phyloP scores from a whole-genome alignment of 2,329 filamentous ascomycete genomes.

The Tolypocladium album region DNA sequence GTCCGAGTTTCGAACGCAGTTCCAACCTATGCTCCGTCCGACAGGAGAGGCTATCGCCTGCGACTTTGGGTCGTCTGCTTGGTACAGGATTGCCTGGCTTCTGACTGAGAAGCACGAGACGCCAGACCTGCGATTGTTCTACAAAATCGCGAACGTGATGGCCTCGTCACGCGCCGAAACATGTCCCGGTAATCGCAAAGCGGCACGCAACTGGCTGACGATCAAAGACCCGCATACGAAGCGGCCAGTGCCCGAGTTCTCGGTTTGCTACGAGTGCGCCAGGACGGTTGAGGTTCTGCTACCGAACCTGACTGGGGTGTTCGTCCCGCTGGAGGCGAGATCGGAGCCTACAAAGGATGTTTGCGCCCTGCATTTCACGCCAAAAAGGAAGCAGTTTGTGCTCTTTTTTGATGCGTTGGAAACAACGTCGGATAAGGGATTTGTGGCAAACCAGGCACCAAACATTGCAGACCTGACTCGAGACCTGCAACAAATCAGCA shows the following conservation, averaged over 20 bases:
- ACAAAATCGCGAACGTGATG: conserved; percentile 52
- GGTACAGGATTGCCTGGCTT: conserved; percentile 78
- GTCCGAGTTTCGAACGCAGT: conserved; percentile 56
- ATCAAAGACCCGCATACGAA: conserved; percentile 57
- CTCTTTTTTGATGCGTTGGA: conserved; percentile 53
- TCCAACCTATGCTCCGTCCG: conserved; percentile 47
- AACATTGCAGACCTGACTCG: conserved; percentile 53
- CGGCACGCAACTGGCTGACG: conserved; percentile 61
- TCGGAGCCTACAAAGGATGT: conserved; percentile 36
- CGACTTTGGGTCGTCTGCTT: conserved; percentile 66
- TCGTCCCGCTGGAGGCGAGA: conserved; percentile 41
- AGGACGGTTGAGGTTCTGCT: conserved; percentile 63
- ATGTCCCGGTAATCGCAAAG: conserved; percentile 47
- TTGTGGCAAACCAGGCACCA: conserved; percentile 31
- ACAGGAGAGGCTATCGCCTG: conserved; percentile 53
- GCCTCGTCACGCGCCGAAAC: conserved; percentile 35
- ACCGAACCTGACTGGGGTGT: conserved; percentile 58
- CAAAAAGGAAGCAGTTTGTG: conserved; percentile 42
- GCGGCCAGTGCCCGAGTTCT: conserved; percentile 58
- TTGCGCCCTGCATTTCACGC: conserved; percentile 58
- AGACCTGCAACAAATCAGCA: conserved; percentile 48
- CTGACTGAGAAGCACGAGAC: conserved; percentile 62
- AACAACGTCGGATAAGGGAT: conserved; percentile 39
- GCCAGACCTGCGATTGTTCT: conserved; percentile 57
- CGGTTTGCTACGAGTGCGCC: conserved; percentile 64